Evolutionary conservation across 202 grass and related monocot genomes (phyloP), one percentile per base, ranked within the genome.

Genomic region (Carex arenaria): DNA sequence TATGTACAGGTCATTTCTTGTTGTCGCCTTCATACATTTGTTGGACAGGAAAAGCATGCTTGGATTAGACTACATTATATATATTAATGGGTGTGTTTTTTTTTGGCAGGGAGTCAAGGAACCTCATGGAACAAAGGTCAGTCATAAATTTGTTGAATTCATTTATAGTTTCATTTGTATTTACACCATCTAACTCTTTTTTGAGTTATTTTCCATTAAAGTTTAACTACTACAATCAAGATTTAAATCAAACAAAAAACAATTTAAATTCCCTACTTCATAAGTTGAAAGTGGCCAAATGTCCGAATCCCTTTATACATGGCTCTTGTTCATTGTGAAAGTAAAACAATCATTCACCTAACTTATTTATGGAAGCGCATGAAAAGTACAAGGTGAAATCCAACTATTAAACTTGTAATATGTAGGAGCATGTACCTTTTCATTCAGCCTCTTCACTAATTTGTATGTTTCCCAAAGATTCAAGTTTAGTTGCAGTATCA

Each of bases 81-180:
- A 12, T 61, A 32, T 34, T 28, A 61, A 22, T 64, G 56, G 73
- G 52, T 40, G 5, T 7, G 5, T 40, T 40, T 75, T 61, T 61
- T 0, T 78, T 61, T 65, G 82, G 45, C 87, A 89, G 84, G 64
- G 70, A 84, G 28, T 60, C 19, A 84, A 81, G 49, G 88, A 90
- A 31, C 73, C 81, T 22, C 53, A 86, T 54, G 84, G 76, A 84
- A 83, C 80, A 7, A 86, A 90, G 81, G 84, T 90, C 79, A 64
- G 87, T 59, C 45, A 40, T 82, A 68, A 20, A 64, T 43, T 72
- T 79, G 72, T 68, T 65, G 28, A 23, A 65, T 5, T 28, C 20
- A 10, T 79, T 62, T 43, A 10, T 67, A 10, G 1, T 38, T 43
- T 12, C 5, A 56, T 34, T 84, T 76, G 38, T 3, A 74, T 42